Conservation (phyloP, 352 stramenopile genomes). For the Phytopythium cucurbitacearum region DNA sequence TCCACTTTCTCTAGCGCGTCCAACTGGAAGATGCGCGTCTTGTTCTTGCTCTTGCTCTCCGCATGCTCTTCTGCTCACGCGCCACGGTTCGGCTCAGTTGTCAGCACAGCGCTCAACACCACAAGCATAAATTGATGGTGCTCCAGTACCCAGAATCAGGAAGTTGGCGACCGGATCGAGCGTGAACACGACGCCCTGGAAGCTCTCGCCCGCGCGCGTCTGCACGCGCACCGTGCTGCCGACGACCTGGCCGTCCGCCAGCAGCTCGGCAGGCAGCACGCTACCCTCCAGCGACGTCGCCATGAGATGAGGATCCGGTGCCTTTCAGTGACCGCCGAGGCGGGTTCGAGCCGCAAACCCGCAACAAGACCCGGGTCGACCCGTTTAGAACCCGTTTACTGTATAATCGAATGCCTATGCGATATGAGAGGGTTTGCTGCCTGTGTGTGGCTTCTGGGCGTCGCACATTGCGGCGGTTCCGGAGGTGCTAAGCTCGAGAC, state of each 20-base stretch:
- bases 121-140: no score
- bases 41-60: constrained; percentile 43
- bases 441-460: constrained; percentile 18
- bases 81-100: neutral
- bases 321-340: no score
- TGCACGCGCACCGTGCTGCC: constrained; percentile 64
- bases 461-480: constrained; percentile 11
- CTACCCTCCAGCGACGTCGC: constrained; percentile 18
- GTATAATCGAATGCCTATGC: neutral
- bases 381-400: no score
- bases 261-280: constrained; percentile 50
- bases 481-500: constrained; percentile 28
- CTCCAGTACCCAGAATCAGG: constrained; percentile 57
- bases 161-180: constrained; percentile 75
- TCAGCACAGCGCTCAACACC: no score
- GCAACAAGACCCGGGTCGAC: no score
- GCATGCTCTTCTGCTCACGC: constrained; percentile 43
- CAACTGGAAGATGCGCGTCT: constrained; percentile 74
- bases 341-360: neutral
- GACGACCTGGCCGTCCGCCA: constrained; percentile 54
- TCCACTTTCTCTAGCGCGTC: constrained; percentile 67
- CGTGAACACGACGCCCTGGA: constrained; percentile 77
- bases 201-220: constrained; percentile 36
- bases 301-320: constrained; percentile 7
- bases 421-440: constrained; percentile 9